Evolutionary conservation across 1,284 basidiomycete genomes (phyloP), one percentile per base, ranked within the genome.

Genomic region (Microbotryum violaceum): DNA sequence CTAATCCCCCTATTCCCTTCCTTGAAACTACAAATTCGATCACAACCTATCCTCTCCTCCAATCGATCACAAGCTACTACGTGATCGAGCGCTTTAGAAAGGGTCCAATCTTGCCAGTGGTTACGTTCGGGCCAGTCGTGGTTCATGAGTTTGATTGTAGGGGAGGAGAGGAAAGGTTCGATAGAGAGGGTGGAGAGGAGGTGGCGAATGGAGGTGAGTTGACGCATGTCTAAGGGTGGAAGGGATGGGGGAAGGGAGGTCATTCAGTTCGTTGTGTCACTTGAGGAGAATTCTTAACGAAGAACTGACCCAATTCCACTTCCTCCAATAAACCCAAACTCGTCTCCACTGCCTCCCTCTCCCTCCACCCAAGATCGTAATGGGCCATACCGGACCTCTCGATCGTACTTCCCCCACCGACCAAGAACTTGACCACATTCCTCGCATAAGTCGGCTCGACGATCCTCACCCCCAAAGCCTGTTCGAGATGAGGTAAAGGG

Each of bases 401-500:
- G n/a, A 62, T 33, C n/a, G 37, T 44, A 23, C 56, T 61, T 10
- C 37, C 37, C 12, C 31, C 31, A 2, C 65, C 65, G 1, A 64
- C 29, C 9, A 62, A 18, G 45, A 53, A 45, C 31, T 37, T 20
- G 9, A 45, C 49, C 10, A 61, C 52, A 18, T 65, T 58, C 23
- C 37, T 52, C 23, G 47, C 33, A n/a, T 63, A 67, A 5, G 25
- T 47, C 2, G 66, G 61, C 48, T 67, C 66, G 51, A 67, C 58
- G n/a, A 67, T 25, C 4, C 6, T 4, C 16, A 63, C 59, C 21
- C 44, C 51, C 21, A 67, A 54, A 0, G 44, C 50, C 3, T 37
- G 42, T n/a, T 57, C 56, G 45, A 67, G 56, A 12, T 67, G 66
- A 23, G 61, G 21, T 5, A 65, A 54, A n/a, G 66, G 63, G 31